Percentiles rank a stretch among this genome's conserved stretches.
Evolutionary conservation across 208 protist genomes (phyloP).

Genomic region (Balamuthia mandrillaris): DNA sequence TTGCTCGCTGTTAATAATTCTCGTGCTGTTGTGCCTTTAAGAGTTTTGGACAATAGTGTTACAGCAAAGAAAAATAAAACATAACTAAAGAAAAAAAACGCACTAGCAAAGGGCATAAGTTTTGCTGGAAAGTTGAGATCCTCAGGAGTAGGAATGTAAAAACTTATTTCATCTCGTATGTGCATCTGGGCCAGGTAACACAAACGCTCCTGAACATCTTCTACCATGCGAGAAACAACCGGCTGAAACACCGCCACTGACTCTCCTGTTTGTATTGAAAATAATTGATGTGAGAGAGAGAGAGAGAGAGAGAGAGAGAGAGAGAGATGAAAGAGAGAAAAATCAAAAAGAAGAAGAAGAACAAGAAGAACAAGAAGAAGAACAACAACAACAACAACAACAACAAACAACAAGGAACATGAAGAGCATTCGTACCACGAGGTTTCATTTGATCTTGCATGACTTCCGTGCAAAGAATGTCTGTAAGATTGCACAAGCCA

Average conservation of each 20-base stretch:
- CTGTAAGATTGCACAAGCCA: not conserved
- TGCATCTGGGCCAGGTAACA: conserved; percentile 57
- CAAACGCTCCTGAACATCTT: conserved; percentile 65
- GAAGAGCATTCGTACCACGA: too few species aligned
- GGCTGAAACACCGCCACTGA: too few species aligned
- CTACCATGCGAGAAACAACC: conserved; percentile 12
- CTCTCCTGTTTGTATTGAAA: not conserved
- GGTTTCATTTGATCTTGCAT: not conserved
- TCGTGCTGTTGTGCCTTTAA: too few species aligned
- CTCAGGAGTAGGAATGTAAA: conserved; percentile 30
- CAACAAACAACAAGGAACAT: not conserved
- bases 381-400: not conserved
- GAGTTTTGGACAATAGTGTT: not conserved
- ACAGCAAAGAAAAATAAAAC: not conserved
- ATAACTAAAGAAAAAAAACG: too few species aligned
- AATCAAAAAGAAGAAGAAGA: not conserved
- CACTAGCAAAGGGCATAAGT: not conserved
- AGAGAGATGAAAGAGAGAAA: not conserved
- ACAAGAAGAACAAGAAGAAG: not conserved
- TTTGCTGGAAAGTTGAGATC: conserved; percentile 63
- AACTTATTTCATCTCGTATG: conserved; percentile 60
- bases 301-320: not conserved
- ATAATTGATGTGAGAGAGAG: not conserved
- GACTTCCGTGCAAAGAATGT: not conserved
- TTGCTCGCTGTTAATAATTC: too few species aligned